Conservation (phyloP, 441 rosid genomes). For the Aquilaria agallochum region DNA sequence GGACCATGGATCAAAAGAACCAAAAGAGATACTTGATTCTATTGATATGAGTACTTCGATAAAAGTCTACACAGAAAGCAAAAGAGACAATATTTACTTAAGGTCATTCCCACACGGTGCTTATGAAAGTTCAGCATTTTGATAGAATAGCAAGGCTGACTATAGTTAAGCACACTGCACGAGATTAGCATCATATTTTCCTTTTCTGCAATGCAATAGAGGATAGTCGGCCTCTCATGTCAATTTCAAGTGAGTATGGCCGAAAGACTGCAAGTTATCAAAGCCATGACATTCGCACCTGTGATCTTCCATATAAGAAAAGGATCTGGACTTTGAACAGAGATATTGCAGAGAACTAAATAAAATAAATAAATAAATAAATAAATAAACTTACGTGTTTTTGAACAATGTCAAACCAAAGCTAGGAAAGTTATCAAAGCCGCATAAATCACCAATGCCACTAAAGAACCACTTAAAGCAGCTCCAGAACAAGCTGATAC, state of each 20-base stretch:
- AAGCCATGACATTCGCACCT: too few species aligned
- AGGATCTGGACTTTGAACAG: not conserved
- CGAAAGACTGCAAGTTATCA: not conserved
- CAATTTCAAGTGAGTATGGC: not conserved
- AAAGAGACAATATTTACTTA: too few species aligned
- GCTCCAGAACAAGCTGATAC: constrained; percentile 83
- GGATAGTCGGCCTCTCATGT: not conserved
- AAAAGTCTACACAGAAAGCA: too few species aligned
- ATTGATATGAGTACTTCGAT: too few species aligned
- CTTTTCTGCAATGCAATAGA: not conserved
- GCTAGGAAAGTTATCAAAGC: constrained; percentile 88
- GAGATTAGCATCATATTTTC: not conserved
- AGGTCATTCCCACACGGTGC: too few species aligned
- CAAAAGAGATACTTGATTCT: too few species aligned
- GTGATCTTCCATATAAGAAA: too few species aligned
- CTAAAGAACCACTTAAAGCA: constrained; percentile 98
- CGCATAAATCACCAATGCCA: constrained; percentile 86
- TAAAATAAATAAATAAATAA: constrained; percentile 5
- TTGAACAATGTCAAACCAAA: constrained; percentile 74
- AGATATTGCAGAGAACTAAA: not conserved
- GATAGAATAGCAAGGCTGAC: too few species aligned
- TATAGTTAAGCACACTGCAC: not conserved
- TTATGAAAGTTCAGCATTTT: too few species aligned
- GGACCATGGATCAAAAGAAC: too few species aligned
- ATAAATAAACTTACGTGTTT: constrained; percentile 56